Conservation (phyloP, 257 asterid genomes). For the Knoxia roxburghii region DNA sequence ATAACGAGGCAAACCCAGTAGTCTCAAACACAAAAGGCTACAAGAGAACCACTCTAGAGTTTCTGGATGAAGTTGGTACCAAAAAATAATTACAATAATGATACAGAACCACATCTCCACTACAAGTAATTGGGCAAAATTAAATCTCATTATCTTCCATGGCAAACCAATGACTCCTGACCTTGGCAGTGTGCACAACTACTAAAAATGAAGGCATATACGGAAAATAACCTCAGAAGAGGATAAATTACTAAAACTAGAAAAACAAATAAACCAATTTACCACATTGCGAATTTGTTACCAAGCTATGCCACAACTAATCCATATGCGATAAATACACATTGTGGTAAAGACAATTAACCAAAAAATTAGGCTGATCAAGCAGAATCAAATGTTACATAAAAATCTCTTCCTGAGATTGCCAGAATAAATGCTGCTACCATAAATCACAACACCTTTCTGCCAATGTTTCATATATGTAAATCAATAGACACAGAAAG, state of each 20-base stretch:
- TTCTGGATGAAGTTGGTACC: not conserved
- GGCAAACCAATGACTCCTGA: not conserved
- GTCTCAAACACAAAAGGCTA: too few species aligned
- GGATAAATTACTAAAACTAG: too few species aligned
- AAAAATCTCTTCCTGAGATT: not conserved
- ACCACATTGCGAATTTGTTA: not conserved
- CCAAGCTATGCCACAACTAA: not conserved
- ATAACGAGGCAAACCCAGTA: too few species aligned
- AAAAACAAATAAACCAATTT: not conserved
- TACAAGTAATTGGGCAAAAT: not conserved
- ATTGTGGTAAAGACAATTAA: not conserved
- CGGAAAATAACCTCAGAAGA: not conserved
- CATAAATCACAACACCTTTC: not conserved
- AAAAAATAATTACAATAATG: not conserved
- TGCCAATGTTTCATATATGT: not conserved
- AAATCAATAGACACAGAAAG: not conserved
- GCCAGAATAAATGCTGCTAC: not conserved
- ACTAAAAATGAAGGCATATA: too few species aligned
- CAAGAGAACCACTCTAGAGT: not conserved
- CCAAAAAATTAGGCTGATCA: not conserved
- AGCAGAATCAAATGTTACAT: not conserved
- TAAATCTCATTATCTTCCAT: not conserved
- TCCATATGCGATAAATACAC: not conserved
- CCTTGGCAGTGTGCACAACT: not conserved
- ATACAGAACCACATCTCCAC: not conserved